Conservation (phyloP, 768 basidiomycete genomes). For the Mycena amicta region DNA sequence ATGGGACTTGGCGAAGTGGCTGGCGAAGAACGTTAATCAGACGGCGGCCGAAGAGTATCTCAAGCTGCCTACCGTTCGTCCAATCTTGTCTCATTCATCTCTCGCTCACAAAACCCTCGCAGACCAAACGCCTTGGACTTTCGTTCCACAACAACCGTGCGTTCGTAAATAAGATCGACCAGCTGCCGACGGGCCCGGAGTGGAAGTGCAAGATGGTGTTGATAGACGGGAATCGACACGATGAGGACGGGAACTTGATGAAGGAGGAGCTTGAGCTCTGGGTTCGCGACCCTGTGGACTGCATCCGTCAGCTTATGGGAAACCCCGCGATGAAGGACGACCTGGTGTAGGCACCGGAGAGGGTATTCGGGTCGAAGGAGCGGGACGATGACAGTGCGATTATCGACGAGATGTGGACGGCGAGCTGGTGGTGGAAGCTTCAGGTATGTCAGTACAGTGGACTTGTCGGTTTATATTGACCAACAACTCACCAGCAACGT, state of each 20-base stretch:
- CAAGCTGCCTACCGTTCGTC: conserved; percentile 4
- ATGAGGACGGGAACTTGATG: conserved; percentile 1
- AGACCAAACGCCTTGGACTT: background rate
- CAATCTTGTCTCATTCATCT: background rate
- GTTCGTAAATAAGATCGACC: conserved; percentile 21
- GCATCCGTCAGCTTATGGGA: conserved; percentile 25
- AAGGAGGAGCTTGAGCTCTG: conserved; percentile 10
- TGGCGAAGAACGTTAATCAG: conserved; percentile 13
- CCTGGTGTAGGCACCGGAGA: conserved; percentile 28
- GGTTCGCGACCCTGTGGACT: conserved; percentile 16
- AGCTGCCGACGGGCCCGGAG: conserved; percentile 21
- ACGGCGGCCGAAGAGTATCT: conserved; percentile 12
- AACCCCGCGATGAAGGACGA: conserved; percentile 21
- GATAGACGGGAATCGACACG: conserved; percentile 16
- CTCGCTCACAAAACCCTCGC: background rate
- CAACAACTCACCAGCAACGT: background rate
- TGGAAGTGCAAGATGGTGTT: conserved; percentile 27
- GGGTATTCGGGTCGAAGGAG: conserved; percentile 12
- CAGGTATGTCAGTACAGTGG: conserved; percentile 23
- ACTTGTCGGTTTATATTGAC: no score
- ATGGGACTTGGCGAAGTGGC: conserved; percentile 15
- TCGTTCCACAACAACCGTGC: conserved; percentile 14
- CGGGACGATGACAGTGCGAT: conserved; percentile 1
- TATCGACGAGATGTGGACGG: conserved; percentile 29
- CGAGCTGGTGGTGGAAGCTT: conserved; percentile 31